Percentiles rank a stretch among this genome's conserved stretches.
phyloP scores from a whole-genome alignment of 768 basidiomycete species.

The Termitomyces titanicus region DNA sequence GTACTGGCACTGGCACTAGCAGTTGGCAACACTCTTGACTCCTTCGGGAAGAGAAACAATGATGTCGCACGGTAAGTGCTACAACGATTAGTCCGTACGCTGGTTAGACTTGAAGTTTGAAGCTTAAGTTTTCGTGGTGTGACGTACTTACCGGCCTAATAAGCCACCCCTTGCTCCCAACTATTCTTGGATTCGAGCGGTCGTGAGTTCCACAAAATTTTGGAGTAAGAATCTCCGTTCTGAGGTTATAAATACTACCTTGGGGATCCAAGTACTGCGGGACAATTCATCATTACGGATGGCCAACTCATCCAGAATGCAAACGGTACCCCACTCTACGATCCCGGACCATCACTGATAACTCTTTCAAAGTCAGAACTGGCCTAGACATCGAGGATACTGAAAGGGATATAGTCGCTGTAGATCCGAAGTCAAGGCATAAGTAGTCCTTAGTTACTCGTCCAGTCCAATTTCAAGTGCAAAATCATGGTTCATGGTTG shows the following conservation, averaged over 20 bases:
- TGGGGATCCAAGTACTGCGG: constrained; percentile 45
- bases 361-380: constrained; percentile 3
- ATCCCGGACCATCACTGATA: constrained; percentile 36
- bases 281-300: constrained; percentile 51
- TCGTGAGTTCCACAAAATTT: constrained; percentile 29
- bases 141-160: no score
- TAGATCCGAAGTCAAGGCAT: neutral
- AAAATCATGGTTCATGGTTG: no score
- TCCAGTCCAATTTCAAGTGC: neutral
- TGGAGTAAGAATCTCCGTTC: constrained; percentile 41
- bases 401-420: neutral
- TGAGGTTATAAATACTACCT: constrained; percentile 39
- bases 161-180: constrained; percentile 45
- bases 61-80: no score
- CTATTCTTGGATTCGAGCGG: constrained; percentile 55
- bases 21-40: no score
- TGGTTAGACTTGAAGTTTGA: no score
- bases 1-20: no score
- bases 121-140: neutral
- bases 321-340: constrained; percentile 42
- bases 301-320: constrained; percentile 56
- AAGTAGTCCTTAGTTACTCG: neutral
- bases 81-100: no score
- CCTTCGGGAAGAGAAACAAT: no score
- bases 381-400: neutral